A percentile compares a stretch with the other conserved stretches of the same genome.
Conservation (phyloP, 176 grass and related monocot genomes). For the Typha latifolia region DNA sequence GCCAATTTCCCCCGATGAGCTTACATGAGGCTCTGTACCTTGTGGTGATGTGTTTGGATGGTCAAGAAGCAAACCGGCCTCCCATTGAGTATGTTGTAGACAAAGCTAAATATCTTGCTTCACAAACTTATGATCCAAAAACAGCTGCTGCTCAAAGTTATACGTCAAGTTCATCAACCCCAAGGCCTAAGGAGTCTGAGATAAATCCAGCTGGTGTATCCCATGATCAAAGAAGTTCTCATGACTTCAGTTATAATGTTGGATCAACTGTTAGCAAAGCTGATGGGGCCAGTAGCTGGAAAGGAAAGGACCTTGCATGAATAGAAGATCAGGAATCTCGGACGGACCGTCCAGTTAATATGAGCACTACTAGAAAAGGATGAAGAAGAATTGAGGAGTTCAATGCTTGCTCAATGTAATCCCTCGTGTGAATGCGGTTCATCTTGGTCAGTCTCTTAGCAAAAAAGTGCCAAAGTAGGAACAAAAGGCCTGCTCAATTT, state of each 20-base stretch:
- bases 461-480: background rate
- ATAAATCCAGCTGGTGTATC: constrained; percentile 22
- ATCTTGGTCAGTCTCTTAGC: background rate
- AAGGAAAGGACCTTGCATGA: constrained; percentile 45
- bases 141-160: constrained; percentile 31
- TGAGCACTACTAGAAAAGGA: background rate
- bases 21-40: constrained; percentile 87
- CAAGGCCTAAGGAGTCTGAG: constrained; percentile 27
- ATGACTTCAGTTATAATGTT: constrained; percentile 45
- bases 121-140: constrained; percentile 82
- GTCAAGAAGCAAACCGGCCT: constrained; percentile 77
- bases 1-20: constrained; percentile 67
- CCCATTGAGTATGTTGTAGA: constrained; percentile 89
- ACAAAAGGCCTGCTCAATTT: too few species aligned
- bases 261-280: constrained; percentile 32
- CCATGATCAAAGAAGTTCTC: constrained; percentile 31
- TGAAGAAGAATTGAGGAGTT: constrained; percentile 19
- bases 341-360: constrained; percentile 2
- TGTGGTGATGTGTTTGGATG: constrained; percentile 92
- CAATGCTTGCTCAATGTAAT: background rate
- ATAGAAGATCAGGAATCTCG: constrained; percentile 17
- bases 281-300: constrained; percentile 49
- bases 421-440: background rate
- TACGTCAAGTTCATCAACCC: constrained; percentile 52
- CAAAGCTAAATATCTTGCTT: constrained; percentile 86